Percentiles rank a stretch among this genome's conserved stretches.
Conservation (phyloP, 2,329 filamentous ascomycete species). For the Chaetomium sp. region DNA sequence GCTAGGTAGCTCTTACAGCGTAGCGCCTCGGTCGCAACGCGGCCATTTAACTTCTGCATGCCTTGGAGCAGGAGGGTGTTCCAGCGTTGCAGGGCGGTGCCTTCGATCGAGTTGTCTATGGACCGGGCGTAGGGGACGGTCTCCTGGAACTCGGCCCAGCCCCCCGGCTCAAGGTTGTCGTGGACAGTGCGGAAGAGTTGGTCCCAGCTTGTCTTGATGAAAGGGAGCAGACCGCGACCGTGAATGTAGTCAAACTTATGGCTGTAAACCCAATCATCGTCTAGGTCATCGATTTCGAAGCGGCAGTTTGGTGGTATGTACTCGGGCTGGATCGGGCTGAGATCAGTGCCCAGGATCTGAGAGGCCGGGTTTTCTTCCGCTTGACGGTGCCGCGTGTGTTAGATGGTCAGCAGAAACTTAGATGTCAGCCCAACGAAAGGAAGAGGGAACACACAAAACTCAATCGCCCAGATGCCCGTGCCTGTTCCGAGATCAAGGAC, state of each 20-base stretch:
- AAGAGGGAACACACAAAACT: constrained; percentile 10
- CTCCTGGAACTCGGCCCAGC: constrained; percentile 20
- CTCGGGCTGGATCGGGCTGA: constrained; percentile 17
- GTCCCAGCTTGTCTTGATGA: constrained; percentile 6
- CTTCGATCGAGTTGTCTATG: constrained; percentile 13
- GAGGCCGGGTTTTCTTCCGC: constrained; percentile 14
- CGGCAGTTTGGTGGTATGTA: constrained; percentile 19
- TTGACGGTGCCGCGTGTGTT: background rate
- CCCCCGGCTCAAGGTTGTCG: constrained; percentile 16
- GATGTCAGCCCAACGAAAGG: background rate
- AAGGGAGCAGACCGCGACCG: constrained; percentile 7
- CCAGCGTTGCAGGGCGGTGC: constrained; percentile 18
- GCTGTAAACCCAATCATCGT: constrained; percentile 15
- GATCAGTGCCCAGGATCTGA: constrained; percentile 16
- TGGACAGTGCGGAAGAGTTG: constrained; percentile 9
- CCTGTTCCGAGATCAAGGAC: constrained; percentile 18
- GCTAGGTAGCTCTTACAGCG: constrained; percentile 25
- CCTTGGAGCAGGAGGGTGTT: constrained; percentile 15
- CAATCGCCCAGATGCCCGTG: constrained; percentile 19
- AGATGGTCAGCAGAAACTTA: background rate
- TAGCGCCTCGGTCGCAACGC: constrained; percentile 16
- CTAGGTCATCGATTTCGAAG: constrained; percentile 17
- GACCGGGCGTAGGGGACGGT: constrained; percentile 14
- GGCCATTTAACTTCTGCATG: constrained; percentile 12
- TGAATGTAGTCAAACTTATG: constrained; percentile 18